A percentile compares a stretch with the other conserved stretches of the same genome.
These are phyloP conservation scores for Myxozyma nipponensis DNA, from an alignment of 805 yeast species.

Conservation along the genomic window DNA sequence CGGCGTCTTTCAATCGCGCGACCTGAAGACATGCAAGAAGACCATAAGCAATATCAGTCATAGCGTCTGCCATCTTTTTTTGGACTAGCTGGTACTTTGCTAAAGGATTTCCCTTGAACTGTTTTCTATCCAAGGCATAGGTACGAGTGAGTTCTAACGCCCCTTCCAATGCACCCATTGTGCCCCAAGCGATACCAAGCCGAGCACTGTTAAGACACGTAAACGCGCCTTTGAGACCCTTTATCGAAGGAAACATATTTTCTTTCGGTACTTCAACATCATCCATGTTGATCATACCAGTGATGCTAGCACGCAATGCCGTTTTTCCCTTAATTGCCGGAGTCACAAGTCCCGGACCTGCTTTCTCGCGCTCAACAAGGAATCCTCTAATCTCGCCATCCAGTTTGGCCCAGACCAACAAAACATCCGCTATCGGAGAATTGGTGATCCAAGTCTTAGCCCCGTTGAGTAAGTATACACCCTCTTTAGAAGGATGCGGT, in stretches of 20 bases:
- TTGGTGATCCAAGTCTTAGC: conserved; percentile 47
- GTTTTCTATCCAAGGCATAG: conserved; percentile 42
- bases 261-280: conserved; percentile 45
- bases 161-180: conserved; percentile 45
- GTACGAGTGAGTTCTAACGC: conserved; percentile 39
- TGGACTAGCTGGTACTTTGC: conserved; percentile 44
- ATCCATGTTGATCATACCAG: conserved; percentile 45
- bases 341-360: conserved; percentile 37
- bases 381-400: conserved; percentile 45
- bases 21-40: conserved; percentile 41
- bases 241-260: conserved; percentile 39
- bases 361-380: conserved; percentile 39
- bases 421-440: conserved; percentile 45
- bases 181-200: conserved; percentile 45
- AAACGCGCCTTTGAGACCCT: conserved; percentile 46
- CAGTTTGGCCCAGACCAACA: conserved; percentile 45
- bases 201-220: conserved; percentile 45
- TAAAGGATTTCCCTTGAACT: conserved; percentile 40
- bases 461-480: conserved; percentile 41
- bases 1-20: conserved; percentile 42
- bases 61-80: conserved; percentile 44
- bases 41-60: conserved; percentile 42
- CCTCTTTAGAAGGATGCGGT: conserved; percentile 43
- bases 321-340: conserved; percentile 42
- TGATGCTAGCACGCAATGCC: conserved; percentile 42